Evolutionary conservation across 164 flowering plant genomes (phyloP).

Genomic region (Kingdonia uniflora): DNA sequence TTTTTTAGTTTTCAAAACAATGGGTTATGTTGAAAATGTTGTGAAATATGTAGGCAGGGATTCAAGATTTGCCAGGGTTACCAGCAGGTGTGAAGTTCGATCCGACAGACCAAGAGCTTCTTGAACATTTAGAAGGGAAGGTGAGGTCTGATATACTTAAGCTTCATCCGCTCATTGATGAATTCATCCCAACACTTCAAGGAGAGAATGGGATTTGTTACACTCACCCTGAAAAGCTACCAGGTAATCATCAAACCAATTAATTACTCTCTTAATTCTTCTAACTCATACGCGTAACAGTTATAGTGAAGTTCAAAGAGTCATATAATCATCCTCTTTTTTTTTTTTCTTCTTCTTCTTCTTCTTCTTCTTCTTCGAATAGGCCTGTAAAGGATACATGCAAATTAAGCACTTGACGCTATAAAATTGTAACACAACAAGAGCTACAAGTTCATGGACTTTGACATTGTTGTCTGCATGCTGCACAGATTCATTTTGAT

Average conservation of each 20-base stretch:
- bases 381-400: too few species aligned
- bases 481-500: too few species aligned
- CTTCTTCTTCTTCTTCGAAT: too few species aligned
- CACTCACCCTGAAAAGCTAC: conserved; percentile 82
- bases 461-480: too few species aligned
- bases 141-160: conserved; percentile 30
- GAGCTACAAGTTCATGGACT: too few species aligned
- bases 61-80: conserved; percentile 66
- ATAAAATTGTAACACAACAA: too few species aligned
- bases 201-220: conserved; percentile 82
- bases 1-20: neutral
- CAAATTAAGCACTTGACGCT: too few species aligned
- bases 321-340: too few species aligned
- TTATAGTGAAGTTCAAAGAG: too few species aligned
- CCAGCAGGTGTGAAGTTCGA: conserved; percentile 92
- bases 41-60: conserved; percentile 20
- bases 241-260: conserved; percentile 34
- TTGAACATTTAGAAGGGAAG: conserved; percentile 73
- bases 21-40: neutral
- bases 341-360: too few species aligned
- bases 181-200: conserved; percentile 67
- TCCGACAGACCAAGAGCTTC: conserved; percentile 68
- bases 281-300: too few species aligned
- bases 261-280: too few species aligned
- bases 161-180: conserved; percentile 72